Evolutionary conservation across 164 flowering plant genomes (phyloP).

Genomic region (Kingdonia uniflora): DNA sequence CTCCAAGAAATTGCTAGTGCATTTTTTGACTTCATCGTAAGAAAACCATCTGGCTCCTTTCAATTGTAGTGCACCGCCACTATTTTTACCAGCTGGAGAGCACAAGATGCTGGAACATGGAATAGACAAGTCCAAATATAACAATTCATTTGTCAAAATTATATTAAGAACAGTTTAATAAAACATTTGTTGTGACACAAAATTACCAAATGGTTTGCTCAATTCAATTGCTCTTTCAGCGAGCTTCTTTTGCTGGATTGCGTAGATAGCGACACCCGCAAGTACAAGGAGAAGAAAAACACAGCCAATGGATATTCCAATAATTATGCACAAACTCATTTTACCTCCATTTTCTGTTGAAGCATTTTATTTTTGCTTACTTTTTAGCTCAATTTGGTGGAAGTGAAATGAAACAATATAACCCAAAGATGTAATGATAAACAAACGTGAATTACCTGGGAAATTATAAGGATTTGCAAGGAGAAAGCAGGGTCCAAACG

Average conservation of each 20-base stretch:
- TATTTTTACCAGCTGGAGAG: conserved; percentile 56
- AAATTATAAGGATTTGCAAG: conserved; percentile 41
- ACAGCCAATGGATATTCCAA: conserved; percentile 44
- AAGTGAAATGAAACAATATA: too few relatives aligned
- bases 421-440: too few relatives aligned
- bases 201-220: conserved; percentile 63
- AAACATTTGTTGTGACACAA: too few relatives aligned
- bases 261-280: conserved; percentile 42
- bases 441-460: conserved; percentile 28
- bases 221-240: conserved; percentile 60
- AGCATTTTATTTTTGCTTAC: too few relatives aligned
- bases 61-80: conserved; percentile 63
- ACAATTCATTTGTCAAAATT: too few relatives aligned
- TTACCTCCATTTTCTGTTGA: conserved; percentile 23
- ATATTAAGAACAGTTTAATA: too few relatives aligned
- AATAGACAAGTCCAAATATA: not conserved
- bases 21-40: conserved; percentile 55
- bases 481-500: conserved; percentile 59
- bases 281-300: conserved; percentile 36
- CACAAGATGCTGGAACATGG: conserved; percentile 54
- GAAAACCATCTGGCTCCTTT: conserved; percentile 84
- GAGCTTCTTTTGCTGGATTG: conserved; percentile 57
- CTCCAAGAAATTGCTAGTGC: conserved; percentile 50
- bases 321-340: conserved; percentile 24
- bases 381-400: too few relatives aligned